phyloP scores from a whole-genome alignment of 2,329 filamentous ascomycete genomes.

The Ilyonectria mors-panacis region DNA sequence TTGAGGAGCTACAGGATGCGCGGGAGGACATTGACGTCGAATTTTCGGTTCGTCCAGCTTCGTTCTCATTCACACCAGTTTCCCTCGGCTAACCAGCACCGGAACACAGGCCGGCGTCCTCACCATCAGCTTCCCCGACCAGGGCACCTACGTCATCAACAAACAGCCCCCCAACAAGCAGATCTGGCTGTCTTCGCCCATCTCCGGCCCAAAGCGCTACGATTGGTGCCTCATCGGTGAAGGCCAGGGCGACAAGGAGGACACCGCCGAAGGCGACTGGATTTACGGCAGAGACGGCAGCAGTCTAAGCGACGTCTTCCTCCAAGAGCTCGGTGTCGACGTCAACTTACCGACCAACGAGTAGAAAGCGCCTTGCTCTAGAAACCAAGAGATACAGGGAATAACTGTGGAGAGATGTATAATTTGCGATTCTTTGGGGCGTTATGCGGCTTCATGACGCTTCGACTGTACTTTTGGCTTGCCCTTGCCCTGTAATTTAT shows the following conservation, averaged over 20 bases:
- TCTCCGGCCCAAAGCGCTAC: constrained; percentile 93
- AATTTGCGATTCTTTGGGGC: constrained; percentile 16
- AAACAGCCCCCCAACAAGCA: constrained; percentile 98
- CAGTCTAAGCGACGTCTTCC: constrained; percentile 79
- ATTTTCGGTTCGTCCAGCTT: constrained; percentile 77
- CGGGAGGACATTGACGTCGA: constrained; percentile 88
- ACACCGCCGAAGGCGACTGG: constrained; percentile 82
- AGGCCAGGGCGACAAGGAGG: constrained; percentile 81
- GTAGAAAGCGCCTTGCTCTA: constrained; percentile 36
- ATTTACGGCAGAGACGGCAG: constrained; percentile 89
- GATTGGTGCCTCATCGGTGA: constrained; percentile 87
- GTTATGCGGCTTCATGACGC: constrained; percentile 31
- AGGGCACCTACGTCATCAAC: constrained; percentile 94
- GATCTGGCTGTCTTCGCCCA: constrained; percentile 95
- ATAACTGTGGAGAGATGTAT: constrained; percentile 14
- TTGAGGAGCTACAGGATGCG: constrained; percentile 83
- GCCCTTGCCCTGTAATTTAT: constrained; percentile 36
- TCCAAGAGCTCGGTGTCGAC: constrained; percentile 81
- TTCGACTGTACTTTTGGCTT: constrained; percentile 15
- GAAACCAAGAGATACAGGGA: background rate
- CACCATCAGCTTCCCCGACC: constrained; percentile 77
- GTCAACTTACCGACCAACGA: constrained; percentile 56
- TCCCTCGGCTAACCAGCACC: constrained; percentile 32
- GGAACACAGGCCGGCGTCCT: constrained; percentile 83
- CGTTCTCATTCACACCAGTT: background rate